Conservation (phyloP, 495 filamentous ascomycete genomes). For the Entonaema liquescens region DNA sequence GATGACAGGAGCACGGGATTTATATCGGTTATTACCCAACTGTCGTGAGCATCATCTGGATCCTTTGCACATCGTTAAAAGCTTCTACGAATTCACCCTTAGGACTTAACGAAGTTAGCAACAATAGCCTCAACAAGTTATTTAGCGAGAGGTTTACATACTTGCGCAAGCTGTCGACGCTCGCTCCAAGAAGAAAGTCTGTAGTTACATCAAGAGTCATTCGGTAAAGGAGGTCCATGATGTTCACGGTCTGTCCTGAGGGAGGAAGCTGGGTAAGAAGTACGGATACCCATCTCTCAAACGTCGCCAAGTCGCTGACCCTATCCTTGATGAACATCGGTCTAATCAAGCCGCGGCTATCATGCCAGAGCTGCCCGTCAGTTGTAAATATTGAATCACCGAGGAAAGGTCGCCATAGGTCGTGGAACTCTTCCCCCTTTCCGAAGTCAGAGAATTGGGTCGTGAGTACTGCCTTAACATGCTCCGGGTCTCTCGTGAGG, state of each 20-base stretch:
- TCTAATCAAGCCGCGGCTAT: conserved; percentile 61
- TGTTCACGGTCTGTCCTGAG: conserved; percentile 55
- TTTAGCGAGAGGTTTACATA: conserved; percentile 23
- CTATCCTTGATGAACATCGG: conserved; percentile 67
- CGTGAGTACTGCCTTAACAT: conserved; percentile 65
- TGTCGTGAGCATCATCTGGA: conserved; percentile 57
- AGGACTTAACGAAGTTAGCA: conserved; percentile 45
- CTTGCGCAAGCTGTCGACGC: conserved; percentile 62
- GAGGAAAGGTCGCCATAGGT: conserved; percentile 63
- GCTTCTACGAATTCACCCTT: conserved; percentile 60
- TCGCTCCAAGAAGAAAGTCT: conserved; percentile 65
- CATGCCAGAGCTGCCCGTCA: conserved; percentile 63
- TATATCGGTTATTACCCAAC: conserved; percentile 43
- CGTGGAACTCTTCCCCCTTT: conserved; percentile 61
- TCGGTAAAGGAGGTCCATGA: conserved; percentile 63
- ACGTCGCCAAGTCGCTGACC: conserved; percentile 57
- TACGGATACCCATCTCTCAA: conserved; percentile 57
- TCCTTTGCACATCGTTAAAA: conserved; percentile 62
- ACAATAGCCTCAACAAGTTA: not conserved
- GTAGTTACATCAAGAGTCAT: conserved; percentile 68
- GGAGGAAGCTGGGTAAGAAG: conserved; percentile 53
- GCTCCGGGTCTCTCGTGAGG: conserved; percentile 63
- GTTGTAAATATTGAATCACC: conserved; percentile 68
- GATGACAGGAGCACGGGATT: not conserved
- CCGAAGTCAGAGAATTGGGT: conserved; percentile 65